Evolutionary conservation across 73 alveolate genomes (phyloP).

Genomic region (Tetrahymena malaccensis): DNA sequence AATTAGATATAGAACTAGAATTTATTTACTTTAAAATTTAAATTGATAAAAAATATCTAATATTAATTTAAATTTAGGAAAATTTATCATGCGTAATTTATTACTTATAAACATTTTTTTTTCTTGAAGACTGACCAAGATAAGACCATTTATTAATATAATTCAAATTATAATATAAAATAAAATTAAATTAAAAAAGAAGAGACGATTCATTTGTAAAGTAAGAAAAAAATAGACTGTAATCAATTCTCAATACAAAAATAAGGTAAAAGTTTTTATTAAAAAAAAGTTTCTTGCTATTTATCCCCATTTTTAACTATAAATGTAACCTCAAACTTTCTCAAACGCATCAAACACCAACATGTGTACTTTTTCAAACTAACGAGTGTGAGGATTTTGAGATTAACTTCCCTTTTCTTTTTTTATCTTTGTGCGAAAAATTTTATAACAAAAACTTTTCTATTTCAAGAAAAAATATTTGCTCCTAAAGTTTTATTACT

Average conservation of each 20-base stretch:
- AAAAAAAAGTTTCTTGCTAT: not conserved
- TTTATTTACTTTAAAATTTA: not conserved
- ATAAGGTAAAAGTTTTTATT: not conserved
- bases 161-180: not conserved
- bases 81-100: not conserved
- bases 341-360: not conserved
- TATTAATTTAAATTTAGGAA: not conserved
- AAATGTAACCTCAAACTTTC: not conserved
- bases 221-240: not conserved
- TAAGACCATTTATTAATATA: not conserved
- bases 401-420: not conserved
- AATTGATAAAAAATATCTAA: no score
- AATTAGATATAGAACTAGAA: no score
- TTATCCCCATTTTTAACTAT: not conserved
- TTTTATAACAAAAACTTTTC: not conserved
- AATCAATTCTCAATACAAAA: not conserved
- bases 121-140: not conserved
- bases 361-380: not conserved
- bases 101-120: not conserved
- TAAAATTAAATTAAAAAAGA: not conserved
- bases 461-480: not conserved
- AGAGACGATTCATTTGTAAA: not conserved
- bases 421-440: not conserved
- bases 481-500: not conserved
- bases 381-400: not conserved